Conservation (phyloP, 192 early-diverging fungal genomes). For the Backusella morwellensis region DNA sequence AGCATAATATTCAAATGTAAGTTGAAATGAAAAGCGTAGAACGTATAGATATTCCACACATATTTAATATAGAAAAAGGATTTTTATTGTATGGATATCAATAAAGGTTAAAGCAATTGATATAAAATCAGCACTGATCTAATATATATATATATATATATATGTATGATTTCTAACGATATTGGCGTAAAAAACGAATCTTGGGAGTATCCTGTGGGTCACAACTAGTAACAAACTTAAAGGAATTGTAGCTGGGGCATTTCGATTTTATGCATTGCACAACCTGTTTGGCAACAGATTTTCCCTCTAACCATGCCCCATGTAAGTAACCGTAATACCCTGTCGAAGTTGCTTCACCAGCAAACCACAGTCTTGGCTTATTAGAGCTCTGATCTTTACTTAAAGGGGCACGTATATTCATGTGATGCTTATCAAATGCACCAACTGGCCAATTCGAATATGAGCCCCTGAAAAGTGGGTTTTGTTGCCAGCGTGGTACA, state of each 20-base stretch:
- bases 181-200: background rate
- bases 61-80: too few species aligned
- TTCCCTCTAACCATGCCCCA: slow-evolving; percentile 41
- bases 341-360: slow-evolving; percentile 37
- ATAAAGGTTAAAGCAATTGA: background rate
- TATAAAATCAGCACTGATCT: background rate
- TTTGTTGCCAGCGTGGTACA: slow-evolving; percentile 37
- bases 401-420: slow-evolving; percentile 38
- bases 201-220: background rate
- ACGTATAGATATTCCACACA: too few species aligned
- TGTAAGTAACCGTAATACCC: slow-evolving; percentile 39
- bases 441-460: slow-evolving; percentile 44
- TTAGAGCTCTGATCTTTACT: background rate
- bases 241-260: background rate
- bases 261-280: slow-evolving; percentile 11
- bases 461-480: slow-evolving; percentile 40
- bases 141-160: background rate
- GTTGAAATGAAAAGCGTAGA: too few species aligned
- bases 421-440: slow-evolving; percentile 20
- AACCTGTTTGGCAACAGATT: slow-evolving; percentile 12
- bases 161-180: background rate
- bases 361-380: slow-evolving; percentile 33
- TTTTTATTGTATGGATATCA: background rate
- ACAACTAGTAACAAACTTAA: slow-evolving; percentile 17
- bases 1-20: too few species aligned